Conservation (phyloP, 2,329 filamentous ascomycete genomes). For the Colletotrichum camelliae region DNA sequence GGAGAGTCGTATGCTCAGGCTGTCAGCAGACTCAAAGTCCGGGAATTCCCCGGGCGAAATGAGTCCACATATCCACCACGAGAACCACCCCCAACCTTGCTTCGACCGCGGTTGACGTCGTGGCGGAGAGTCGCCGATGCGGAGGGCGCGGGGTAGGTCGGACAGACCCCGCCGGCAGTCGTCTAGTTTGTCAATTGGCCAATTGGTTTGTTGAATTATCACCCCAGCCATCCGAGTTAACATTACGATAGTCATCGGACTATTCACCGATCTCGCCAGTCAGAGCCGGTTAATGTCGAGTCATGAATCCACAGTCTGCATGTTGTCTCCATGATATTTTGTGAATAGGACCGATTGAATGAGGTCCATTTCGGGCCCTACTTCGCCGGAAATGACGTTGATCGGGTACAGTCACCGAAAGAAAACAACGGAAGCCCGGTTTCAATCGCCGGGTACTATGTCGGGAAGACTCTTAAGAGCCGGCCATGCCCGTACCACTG, state of each 20-base stretch:
- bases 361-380: background rate
- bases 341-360: conserved; percentile 2
- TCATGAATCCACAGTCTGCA: background rate
- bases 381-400: background rate
- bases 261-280: background rate
- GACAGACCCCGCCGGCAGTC: background rate
- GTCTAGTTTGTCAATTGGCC: background rate
- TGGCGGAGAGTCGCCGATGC: conserved; percentile 2
- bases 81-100: background rate
- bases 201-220: background rate
- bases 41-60: background rate
- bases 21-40: background rate
- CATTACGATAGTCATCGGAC: background rate
- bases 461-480: background rate
- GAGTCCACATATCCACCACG: background rate
- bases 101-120: background rate
- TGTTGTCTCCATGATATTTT: background rate
- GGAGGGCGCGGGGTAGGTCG: conserved; percentile 11
- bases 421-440: background rate
- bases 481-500: background rate
- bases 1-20: background rate
- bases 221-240: background rate
- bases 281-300: background rate
- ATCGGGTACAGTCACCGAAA: background rate
- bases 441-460: background rate